Evolutionary conservation across 129 eudicot genomes (phyloP).

Genomic region (Helianthus annuus): DNA sequence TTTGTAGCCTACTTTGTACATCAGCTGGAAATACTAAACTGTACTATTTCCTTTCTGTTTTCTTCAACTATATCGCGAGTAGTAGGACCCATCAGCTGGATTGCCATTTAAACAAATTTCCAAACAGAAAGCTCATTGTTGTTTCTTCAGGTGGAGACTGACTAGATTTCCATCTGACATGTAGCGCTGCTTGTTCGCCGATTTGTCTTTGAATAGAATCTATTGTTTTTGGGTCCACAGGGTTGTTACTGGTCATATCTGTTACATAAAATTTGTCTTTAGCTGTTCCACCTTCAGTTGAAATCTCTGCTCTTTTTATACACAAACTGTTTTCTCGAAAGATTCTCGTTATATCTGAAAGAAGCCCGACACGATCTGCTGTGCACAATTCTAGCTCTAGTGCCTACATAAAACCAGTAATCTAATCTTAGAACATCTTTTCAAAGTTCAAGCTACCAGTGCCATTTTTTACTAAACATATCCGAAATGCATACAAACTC

Average conservation of each 20-base stretch:
- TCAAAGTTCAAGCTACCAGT: neutral
- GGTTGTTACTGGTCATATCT: conserved; percentile 64
- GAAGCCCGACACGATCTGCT: conserved; percentile 82
- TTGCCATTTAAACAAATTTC: conserved; percentile 50
- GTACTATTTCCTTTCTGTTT: neutral
- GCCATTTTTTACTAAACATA: neutral
- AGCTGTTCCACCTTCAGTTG: conserved; percentile 73
- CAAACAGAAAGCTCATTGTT: conserved; percentile 69
- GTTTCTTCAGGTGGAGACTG: conserved; percentile 49
- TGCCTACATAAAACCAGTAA: conserved; percentile 43
- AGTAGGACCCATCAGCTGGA: conserved; percentile 37
- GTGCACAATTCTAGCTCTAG: conserved; percentile 69
- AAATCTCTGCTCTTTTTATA: conserved; percentile 82
- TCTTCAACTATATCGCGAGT: conserved; percentile 15
- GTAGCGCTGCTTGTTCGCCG: conserved; percentile 52
- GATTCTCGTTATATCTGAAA: conserved; percentile 82
- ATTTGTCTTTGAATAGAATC: conserved; percentile 65
- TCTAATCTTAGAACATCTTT: neutral
- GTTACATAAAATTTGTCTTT: conserved; percentile 78
- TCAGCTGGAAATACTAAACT: conserved; percentile 12
- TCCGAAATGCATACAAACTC: neutral
- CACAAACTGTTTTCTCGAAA: conserved; percentile 80
- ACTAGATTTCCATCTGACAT: conserved; percentile 54
- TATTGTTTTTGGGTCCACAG: conserved; percentile 65
- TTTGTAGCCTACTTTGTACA: conserved; percentile 3